Base-by-base conservation (phyloP, 768 basidiomycete species). In the Coprinopsis sp. region DNA sequence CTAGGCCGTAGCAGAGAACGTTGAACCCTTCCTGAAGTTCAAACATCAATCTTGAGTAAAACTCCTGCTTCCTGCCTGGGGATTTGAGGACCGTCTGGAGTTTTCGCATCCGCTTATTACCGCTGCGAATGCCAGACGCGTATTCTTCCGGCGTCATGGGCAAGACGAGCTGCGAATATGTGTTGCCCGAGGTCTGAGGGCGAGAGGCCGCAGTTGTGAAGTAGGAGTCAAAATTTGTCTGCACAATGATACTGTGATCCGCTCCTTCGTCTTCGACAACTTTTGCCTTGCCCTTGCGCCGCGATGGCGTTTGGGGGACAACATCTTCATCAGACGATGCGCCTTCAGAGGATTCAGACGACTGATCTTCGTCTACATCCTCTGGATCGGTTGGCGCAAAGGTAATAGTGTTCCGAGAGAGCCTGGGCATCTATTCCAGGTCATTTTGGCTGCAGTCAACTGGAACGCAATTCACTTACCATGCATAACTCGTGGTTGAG, bases 21-120 rank as follows among this genome's bases (percentile, higher is more conserved):
- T 90, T 93, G 72, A 92, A 97, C 1, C 91, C 93, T 59, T 84
- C 78, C 2, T 71, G 68, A 21, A 97, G 73, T 63, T 97, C 91
- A 51, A 72, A 68, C 34, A 77, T 65, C 61, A 85, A 87, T 33
- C 82, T 77, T 19, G 72, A 66, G 57, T 86, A 83, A 14, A 78
- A 66, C 4, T 61, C 53, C 28, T 64, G 55, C 58, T 68, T 57
- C 44, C 63, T 39, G 64, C 62, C 46, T 60, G 50, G 29, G 70
- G 50, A 33, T 73, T 59, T 37, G 46, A 57, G n/a, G n/a, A n/a
- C n/a, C 7, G 69, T 66, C 40, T 68, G 57, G 18, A n/a, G 58
- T 53, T 16, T 60, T 60, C 12, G 66, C 48, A 13, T n/a, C 62
- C 59, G 6, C 57, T 61, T 10, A 57, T 60, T 8, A 59, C 56